Evolutionary conservation across 1,139 yeast species (phyloP), one percentile per base, ranked within the genome.

Genomic region (Yamadazyma atlantica): DNA sequence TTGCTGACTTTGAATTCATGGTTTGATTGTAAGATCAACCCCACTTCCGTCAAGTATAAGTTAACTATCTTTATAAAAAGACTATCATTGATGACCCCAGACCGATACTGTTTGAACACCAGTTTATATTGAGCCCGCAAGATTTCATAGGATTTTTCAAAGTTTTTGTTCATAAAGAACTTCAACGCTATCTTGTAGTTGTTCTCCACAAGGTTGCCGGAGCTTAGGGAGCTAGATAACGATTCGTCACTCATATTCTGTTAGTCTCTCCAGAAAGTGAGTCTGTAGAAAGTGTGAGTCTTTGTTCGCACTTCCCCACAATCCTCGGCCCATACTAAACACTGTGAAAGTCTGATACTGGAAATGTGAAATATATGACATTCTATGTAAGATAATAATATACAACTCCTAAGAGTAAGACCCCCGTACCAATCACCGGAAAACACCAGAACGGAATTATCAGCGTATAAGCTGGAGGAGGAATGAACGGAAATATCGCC

Each of bases 401-500:
- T 0, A 64, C 49, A 0, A 59, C 75, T 2, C 85, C 85, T n/a
- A 64, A 32, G 0, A 62, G 38, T 18, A 78, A 53, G 6, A 75
- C 74, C 2, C 69, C 58, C 2, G 78, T 59, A 0, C 84, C 80
- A 2, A 79, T 72, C 5, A 69, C 60, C 0, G 85, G 84, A 51
- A 78, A 78, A 23, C 78, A 69, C 69, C 76, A 80, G 49, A 73
- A 80, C 1, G 85, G 83, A 35, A 60, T 64, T 40, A 45, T 56
- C 43, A 57, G 58, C n/a, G 42, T 39, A n/a, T 42, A 46, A 29
- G 48, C 45, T 17, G 70, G 72, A 2, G 85, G 85, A 3, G 78
- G 80, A 0, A 79, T 57, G 53, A 80, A 78, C 5, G 85, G 84
- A 39, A 78, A 70, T 9, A 79, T 39, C 2, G 82, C 79, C 49